Percentiles rank a stretch among this genome's conserved stretches.
Evolutionary conservation across 2,329 filamentous ascomycete genomes (phyloP).

Genomic region (Colletotrichum costaricense): DNA sequence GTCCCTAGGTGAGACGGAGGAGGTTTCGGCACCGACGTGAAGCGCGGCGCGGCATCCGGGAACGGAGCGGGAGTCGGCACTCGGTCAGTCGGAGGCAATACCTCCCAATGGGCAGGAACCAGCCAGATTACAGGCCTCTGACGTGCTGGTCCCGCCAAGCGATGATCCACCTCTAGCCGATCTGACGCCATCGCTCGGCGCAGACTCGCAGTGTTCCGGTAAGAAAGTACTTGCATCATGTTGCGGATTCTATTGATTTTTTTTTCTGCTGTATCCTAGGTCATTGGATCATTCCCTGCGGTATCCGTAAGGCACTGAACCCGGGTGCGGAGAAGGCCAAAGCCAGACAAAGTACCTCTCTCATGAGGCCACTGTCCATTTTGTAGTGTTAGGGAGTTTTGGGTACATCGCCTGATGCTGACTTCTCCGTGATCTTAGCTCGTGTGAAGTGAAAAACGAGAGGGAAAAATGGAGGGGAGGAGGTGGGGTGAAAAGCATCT

Average conservation of each 20-base stretch:
- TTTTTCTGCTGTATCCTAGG: not conserved
- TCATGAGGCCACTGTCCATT: not conserved
- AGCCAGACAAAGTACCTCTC: not conserved
- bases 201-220: not conserved
- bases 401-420: not conserved
- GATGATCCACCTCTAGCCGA: slow-evolving; percentile 31
- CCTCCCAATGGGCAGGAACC: not conserved
- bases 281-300: too few relatives aligned
- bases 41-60: not conserved
- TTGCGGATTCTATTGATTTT: not conserved
- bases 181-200: slow-evolving; percentile 30
- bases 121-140: not conserved
- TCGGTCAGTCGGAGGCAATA: not conserved
- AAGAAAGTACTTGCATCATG: not conserved
- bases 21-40: slow-evolving; percentile 1
- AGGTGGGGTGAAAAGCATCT: not conserved
- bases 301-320: too few relatives aligned
- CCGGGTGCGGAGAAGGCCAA: not conserved
- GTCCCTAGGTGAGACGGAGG: not conserved
- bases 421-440: not conserved
- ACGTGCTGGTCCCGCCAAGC: slow-evolving; percentile 20
- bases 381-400: not conserved
- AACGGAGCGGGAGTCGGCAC: slow-evolving; percentile 3
- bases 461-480: not conserved
- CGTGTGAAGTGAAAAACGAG: not conserved